Base-by-base conservation (phyloP, 805 yeast species). In the Sporopachydermia quercuum region DNA sequence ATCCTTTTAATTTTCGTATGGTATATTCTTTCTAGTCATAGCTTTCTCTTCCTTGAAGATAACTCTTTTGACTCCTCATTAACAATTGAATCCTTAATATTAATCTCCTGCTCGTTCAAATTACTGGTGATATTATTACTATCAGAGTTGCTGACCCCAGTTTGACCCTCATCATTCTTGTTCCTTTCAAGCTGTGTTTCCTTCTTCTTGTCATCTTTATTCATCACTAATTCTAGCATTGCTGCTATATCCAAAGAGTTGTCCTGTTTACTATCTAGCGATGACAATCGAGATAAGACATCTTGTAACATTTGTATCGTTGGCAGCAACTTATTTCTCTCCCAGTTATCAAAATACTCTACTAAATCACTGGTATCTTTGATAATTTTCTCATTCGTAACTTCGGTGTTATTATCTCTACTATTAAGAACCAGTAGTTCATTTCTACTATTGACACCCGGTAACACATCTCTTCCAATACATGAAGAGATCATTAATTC, bases 141-240 rank as follows among this genome's bases (percentile, higher is more conserved):
- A 23, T 23, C 30, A 23, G 30, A 23, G 8, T 8, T 23, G 13
- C 13, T n/a, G n/a, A n/a, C 8, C n/a, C 30, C 30, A 8, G 30
- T 23, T n/a, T 23, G 30, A n/a, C n/a, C n/a, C n/a, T n/a, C n/a
- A n/a, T n/a, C n/a, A n/a, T n/a, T n/a, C n/a, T n/a, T n/a, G n/a
- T n/a, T n/a, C n/a, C n/a, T n/a, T n/a, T n/a, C n/a, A n/a, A n/a
- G 36, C 30, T 23, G 30, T 23, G 30, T 23, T 23, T 23, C 30
- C 30, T 23, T 8, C 30, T 8, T 23, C 30, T 8, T 23, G 8
- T n/a, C 30, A 23, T 23, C 30, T 8, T 23, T n/a, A 23, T 8
- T n/a, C 30, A 8, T n/a, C n/a, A n/a, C 30, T 23, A n/a, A 8
- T 8, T 23, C 30, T 8, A 23, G 30, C 30, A n/a, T 23, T 8